Evolutionary conservation across 208 protist species (phyloP).

Genomic region (Angomonas ambiguus): DNA sequence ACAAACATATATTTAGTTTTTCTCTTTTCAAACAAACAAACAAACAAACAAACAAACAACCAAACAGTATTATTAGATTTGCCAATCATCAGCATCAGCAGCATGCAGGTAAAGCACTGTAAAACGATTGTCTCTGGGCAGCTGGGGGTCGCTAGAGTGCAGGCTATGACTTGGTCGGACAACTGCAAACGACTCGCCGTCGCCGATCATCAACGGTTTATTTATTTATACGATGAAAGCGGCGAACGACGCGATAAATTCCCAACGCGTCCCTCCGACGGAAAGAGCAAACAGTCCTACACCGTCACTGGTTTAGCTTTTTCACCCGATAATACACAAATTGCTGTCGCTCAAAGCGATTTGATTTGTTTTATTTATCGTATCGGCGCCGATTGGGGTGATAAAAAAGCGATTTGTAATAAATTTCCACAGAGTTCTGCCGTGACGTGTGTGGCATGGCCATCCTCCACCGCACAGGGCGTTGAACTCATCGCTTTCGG

Average conservation of each 20-base stretch:
- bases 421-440: slow-evolving; percentile 90
- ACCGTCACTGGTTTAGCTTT: slow-evolving; percentile 91
- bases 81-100: not conserved
- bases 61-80: slow-evolving; percentile 7
- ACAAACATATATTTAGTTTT: slow-evolving; percentile 8
- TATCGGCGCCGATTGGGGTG: slow-evolving; percentile 95
- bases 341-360: slow-evolving; percentile 96
- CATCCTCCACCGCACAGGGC: slow-evolving; percentile 76
- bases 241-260: slow-evolving; percentile 95
- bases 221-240: slow-evolving; percentile 95
- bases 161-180: slow-evolving; percentile 90
- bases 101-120: slow-evolving; percentile 93
- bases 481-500: slow-evolving; percentile 94
- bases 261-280: slow-evolving; percentile 87
- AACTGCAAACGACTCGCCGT: slow-evolving; percentile 94
- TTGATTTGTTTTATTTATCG: slow-evolving; percentile 97
- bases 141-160: slow-evolving; percentile 77
- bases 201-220: slow-evolving; percentile 76
- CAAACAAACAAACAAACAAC: slow-evolving; percentile 12
- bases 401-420: slow-evolving; percentile 97
- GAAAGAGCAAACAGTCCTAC: slow-evolving; percentile 83
- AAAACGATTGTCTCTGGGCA: slow-evolving; percentile 85
- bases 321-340: slow-evolving; percentile 93
- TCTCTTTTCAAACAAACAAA: not conserved
- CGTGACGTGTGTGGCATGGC: slow-evolving; percentile 94